These are phyloP conservation scores for Candida loeiensis DNA, from an alignment of 805 yeast species.

Conservation along the genomic window DNA sequence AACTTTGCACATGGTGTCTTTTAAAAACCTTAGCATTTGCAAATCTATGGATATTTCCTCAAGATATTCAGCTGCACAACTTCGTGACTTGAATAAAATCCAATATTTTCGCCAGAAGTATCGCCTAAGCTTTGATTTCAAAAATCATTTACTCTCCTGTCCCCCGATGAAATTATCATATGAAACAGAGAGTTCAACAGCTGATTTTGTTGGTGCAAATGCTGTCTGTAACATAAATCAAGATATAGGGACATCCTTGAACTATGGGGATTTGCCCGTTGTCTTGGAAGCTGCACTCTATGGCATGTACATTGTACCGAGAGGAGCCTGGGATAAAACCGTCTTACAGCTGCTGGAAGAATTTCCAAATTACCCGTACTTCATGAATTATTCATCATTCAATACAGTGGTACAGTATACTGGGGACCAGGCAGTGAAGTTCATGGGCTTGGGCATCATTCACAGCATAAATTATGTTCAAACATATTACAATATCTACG, in stretches of 20 bases:
- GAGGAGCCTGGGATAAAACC: constrained; percentile 13
- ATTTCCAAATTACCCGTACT: constrained; percentile 13
- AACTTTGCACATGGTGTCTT: constrained; percentile 24
- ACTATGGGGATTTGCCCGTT: constrained; percentile 21
- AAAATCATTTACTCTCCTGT: constrained; percentile 18
- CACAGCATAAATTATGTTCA: constrained; percentile 55
- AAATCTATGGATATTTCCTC: constrained; percentile 31
- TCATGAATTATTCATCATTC: constrained; percentile 17
- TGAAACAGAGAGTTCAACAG: constrained; percentile 13
- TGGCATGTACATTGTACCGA: constrained; percentile 33
- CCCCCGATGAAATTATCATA: constrained; percentile 30
- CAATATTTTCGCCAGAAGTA: constrained; percentile 49
- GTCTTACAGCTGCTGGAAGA: background rate
- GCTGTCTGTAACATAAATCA: constrained; percentile 24
- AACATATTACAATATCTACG: constrained; percentile 49
- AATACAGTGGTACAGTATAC: constrained; percentile 3
- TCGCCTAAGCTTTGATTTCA: constrained; percentile 18
- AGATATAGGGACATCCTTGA: constrained; percentile 16
- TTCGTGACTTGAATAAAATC: constrained; percentile 49
- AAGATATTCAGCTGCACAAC: constrained; percentile 48
- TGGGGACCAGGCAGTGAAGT: constrained; percentile 14
- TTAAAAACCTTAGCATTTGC: constrained; percentile 23
- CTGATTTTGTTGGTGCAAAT: constrained; percentile 21
- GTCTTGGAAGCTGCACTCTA: constrained; percentile 43
- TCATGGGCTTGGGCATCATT: constrained; percentile 55